A percentile compares a stretch with the other conserved stretches of the same genome.
Conservation (phyloP, 306 rosid genomes). For the Datisca glomerata region DNA sequence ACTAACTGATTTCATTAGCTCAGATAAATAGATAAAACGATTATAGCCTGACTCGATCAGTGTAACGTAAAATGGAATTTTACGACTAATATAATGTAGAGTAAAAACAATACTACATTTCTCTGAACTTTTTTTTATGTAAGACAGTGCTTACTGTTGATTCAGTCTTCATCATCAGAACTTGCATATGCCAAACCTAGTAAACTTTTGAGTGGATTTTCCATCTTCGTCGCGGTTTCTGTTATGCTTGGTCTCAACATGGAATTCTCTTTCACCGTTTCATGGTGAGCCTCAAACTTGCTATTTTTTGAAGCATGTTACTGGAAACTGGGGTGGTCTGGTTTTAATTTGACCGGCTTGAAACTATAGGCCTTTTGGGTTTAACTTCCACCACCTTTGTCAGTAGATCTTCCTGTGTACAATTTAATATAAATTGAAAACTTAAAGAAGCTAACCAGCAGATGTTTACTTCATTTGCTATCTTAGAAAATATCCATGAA, state of each 20-base stretch:
- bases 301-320: conserved; percentile 12
- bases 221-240: conserved; percentile 21
- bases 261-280: conserved; percentile 22
- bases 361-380: conserved; percentile 65
- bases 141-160: too few species aligned
- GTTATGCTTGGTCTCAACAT: conserved; percentile 13
- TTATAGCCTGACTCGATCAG: too few species aligned
- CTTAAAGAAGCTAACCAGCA: neutral
- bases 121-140: too few species aligned
- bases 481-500: neutral
- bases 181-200: conserved; percentile 75
- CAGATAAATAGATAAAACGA: too few species aligned
- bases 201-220: conserved; percentile 46
- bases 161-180: conserved; percentile 64
- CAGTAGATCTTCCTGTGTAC: conserved; percentile 81
- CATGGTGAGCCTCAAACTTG: conserved; percentile 14
- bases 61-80: too few species aligned
- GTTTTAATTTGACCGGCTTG: conserved; percentile 20
- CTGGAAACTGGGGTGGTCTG: conserved; percentile 16
- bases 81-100: too few species aligned
- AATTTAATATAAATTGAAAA: conserved; percentile 2
- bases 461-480: neutral
- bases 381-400: conserved; percentile 84
- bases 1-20: too few species aligned
- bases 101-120: too few species aligned